phyloP scores from a whole-genome alignment of 768 basidiomycete genomes.

The Mycena rosella region DNA sequence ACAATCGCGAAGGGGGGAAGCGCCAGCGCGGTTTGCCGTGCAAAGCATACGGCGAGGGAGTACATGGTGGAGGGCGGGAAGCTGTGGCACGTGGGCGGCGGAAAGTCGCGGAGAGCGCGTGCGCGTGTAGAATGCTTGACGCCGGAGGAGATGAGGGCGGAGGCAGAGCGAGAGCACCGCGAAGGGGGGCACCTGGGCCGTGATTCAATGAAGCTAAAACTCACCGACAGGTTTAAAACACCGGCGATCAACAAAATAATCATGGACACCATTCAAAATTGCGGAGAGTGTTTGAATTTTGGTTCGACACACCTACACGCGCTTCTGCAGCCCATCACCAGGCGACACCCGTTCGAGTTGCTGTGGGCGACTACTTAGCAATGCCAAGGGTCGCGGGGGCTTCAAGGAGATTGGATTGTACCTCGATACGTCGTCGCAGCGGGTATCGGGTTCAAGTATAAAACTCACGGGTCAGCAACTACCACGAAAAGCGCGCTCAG shows the following conservation, averaged over 20 bases:
- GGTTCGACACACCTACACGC: too few species aligned
- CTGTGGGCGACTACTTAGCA: neutral
- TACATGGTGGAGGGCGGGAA: constrained; percentile 23
- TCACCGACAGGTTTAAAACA: constrained; percentile 22
- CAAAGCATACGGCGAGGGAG: constrained; percentile 1
- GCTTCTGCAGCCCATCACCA: constrained; percentile 45
- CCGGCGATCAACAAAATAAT: constrained; percentile 38
- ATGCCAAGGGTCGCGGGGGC: neutral
- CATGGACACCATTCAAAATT: constrained; percentile 32
- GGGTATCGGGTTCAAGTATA: neutral
- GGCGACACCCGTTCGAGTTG: constrained; percentile 38
- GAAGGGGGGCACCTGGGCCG: constrained; percentile 43
- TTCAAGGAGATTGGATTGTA: neutral
- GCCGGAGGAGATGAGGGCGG: too few species aligned
- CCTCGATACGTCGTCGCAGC: neutral
- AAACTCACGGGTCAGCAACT: neutral
- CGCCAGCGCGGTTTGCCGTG: neutral
- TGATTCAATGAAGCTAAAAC: constrained; percentile 36
- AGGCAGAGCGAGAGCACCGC: too few species aligned
- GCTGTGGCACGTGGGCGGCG: constrained; percentile 21
- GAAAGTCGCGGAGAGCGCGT: neutral
- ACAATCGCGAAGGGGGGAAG: neutral
- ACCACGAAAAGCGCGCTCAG: neutral
- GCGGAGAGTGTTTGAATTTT: too few species aligned
- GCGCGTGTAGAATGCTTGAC: too few species aligned